A percentile compares a stretch with the other conserved stretches of the same genome.
Evolutionary conservation across 768 basidiomycete species (phyloP).

Genomic region (Phylloporus arenicola): DNA sequence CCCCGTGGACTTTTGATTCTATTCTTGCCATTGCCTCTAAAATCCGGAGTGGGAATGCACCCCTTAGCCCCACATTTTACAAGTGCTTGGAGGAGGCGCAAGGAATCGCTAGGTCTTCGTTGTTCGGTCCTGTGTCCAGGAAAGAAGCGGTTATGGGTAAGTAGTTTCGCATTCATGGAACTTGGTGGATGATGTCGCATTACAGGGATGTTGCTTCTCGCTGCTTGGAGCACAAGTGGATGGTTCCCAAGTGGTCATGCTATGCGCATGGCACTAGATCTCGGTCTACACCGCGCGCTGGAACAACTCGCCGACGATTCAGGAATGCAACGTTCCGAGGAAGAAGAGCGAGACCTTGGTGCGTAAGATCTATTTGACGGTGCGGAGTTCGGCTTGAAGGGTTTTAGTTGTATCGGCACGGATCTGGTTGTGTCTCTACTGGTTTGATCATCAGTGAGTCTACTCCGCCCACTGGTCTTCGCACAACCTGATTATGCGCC

Average conservation of each 20-base stretch:
- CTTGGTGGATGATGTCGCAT: slow-evolving; percentile 1
- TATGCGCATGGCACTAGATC: slow-evolving; percentile 92
- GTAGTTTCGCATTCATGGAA: slow-evolving; percentile 16
- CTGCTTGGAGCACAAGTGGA: slow-evolving; percentile 91
- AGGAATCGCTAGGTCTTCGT: slow-evolving; percentile 87
- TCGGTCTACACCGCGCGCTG: slow-evolving; percentile 86
- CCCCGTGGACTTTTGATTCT: slow-evolving; percentile 94
- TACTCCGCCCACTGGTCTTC: not conserved
- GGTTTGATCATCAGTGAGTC: slow-evolving; percentile 92
- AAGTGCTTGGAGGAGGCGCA: slow-evolving; percentile 92
- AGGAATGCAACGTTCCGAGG: slow-evolving; percentile 59
- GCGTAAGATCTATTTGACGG: slow-evolving; percentile 17
- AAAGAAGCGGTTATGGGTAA: slow-evolving; percentile 93
- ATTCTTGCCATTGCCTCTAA: slow-evolving; percentile 89
- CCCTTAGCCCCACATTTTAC: slow-evolving; percentile 81
- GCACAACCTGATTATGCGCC: slow-evolving; percentile 9
- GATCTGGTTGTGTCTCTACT: slow-evolving; percentile 92
- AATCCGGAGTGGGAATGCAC: slow-evolving; percentile 86
- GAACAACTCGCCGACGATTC: slow-evolving; percentile 82
- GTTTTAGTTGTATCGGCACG: slow-evolving; percentile 78
- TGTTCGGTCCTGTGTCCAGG: slow-evolving; percentile 89
- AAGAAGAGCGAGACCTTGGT: slow-evolving; percentile 87
- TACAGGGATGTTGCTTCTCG: slow-evolving; percentile 82
- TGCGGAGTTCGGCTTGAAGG: slow-evolving; percentile 1
- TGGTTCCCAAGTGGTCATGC: slow-evolving; percentile 96